Evolutionary conservation across 371 early-diverging fungal species (phyloP).

Genomic region (Rhizopus delemar): DNA sequence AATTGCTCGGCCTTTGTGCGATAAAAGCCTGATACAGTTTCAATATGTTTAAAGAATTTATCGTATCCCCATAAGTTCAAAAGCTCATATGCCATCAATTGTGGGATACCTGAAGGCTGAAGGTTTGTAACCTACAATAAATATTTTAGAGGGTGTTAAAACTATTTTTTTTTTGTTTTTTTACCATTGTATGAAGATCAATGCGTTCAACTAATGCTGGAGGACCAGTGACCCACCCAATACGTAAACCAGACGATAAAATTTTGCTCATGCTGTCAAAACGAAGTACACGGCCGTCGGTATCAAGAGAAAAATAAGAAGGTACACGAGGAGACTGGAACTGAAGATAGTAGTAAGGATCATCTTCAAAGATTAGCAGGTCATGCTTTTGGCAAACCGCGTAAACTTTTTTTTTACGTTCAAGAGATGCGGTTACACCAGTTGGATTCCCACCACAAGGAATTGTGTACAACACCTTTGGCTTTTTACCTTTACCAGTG

Average conservation of each 20-base stretch:
- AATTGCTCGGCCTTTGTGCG: slow-evolving; percentile 66
- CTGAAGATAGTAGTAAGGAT: slow-evolving; percentile 80
- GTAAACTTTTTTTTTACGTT: slow-evolving; percentile 66
- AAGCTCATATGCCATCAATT: slow-evolving; percentile 64
- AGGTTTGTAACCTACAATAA: slow-evolving; percentile 58
- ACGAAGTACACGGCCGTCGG: slow-evolving; percentile 78
- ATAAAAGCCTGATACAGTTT: slow-evolving; percentile 61
- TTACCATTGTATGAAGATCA: slow-evolving; percentile 66
- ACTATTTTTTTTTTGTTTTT: background rate
- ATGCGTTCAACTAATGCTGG: slow-evolving; percentile 66
- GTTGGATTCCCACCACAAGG: slow-evolving; percentile 78
- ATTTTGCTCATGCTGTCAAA: slow-evolving; percentile 85
- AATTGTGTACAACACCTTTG: slow-evolving; percentile 56
- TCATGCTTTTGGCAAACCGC: slow-evolving; percentile 58
- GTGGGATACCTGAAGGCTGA: slow-evolving; percentile 76
- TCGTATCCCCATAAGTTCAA: slow-evolving; percentile 63
- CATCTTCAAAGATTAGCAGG: slow-evolving; percentile 75
- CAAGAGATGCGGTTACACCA: slow-evolving; percentile 61
- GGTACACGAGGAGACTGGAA: slow-evolving; percentile 39
- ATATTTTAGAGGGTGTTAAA: background rate
- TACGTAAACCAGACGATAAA: slow-evolving; percentile 73
- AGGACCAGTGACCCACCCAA: slow-evolving; percentile 84
- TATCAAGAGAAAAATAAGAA: slow-evolving; percentile 78
- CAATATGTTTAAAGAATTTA: slow-evolving; percentile 69
- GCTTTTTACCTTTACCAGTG: slow-evolving; percentile 33